A percentile compares a stretch with the other conserved stretches of the same genome.
These are phyloP conservation scores for Stenocarpella maydis DNA, from an alignment of 2,329 filamentous ascomycete species.

Conservation along the genomic window DNA sequence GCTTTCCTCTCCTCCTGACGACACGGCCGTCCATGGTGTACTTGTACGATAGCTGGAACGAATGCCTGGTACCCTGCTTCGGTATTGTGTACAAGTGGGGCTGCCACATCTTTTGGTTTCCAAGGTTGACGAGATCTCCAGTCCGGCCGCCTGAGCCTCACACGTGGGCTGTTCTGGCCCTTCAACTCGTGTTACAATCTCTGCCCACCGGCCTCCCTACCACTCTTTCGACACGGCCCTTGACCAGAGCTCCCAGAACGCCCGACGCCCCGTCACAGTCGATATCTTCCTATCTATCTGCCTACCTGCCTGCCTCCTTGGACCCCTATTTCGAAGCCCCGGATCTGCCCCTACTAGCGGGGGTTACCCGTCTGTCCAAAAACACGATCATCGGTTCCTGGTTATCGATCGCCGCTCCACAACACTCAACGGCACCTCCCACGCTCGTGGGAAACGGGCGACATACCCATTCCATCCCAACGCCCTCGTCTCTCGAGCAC, in stretches of 20 bases:
- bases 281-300: slow-evolving; percentile 5
- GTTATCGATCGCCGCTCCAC: slow-evolving; percentile 3
- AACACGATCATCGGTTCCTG: neutral
- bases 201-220: neutral
- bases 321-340: slow-evolving; percentile 14
- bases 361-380: slow-evolving; percentile 8
- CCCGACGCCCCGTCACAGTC: neutral
- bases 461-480: slow-evolving; percentile 34
- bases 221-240: slow-evolving; percentile 7
- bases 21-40: neutral
- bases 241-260: neutral
- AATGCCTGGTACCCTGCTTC: slow-evolving; percentile 8
- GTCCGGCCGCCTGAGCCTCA: slow-evolving; percentile 28
- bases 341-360: slow-evolving; percentile 21
- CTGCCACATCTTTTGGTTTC: slow-evolving; percentile 23
- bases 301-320: neutral
- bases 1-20: slow-evolving; percentile 5
- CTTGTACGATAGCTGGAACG: neutral
- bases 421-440: slow-evolving; percentile 19
- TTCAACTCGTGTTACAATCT: slow-evolving; percentile 21
- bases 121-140: slow-evolving; percentile 28
- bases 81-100: slow-evolving; percentile 20
- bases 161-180: slow-evolving; percentile 32
- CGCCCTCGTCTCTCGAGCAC: slow-evolving; percentile 40
- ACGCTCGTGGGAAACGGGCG: slow-evolving; percentile 27